A percentile compares a stretch with the other conserved stretches of the same genome.
Evolutionary conservation across 768 basidiomycete genomes (phyloP).

Genomic region (Amanita molliuscula): DNA sequence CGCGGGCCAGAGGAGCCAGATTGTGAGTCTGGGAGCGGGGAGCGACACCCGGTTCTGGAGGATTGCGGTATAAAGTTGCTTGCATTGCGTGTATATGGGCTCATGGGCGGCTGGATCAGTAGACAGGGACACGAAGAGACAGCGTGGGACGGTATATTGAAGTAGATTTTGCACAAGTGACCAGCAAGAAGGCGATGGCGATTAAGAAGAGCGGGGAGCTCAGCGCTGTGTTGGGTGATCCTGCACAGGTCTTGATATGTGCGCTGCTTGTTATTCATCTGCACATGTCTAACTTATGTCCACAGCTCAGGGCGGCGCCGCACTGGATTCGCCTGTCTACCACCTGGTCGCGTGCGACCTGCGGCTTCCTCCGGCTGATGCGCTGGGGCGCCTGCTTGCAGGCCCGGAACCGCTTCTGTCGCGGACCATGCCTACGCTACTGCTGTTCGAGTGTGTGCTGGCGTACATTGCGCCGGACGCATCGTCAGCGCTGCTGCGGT

Average conservation of each 20-base stretch:
- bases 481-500: constrained; percentile 51
- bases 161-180: constrained; percentile 84
- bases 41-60: constrained; percentile 97
- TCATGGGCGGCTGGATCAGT: constrained; percentile 13
- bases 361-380: constrained; percentile 40
- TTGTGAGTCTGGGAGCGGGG: constrained; percentile 91
- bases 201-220: constrained; percentile 61
- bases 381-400: constrained; percentile 30
- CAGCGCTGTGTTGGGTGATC: constrained; percentile 36
- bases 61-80: constrained; percentile 40
- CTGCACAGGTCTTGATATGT: constrained; percentile 34
- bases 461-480: constrained; percentile 68
- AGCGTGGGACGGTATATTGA: constrained; percentile 63
- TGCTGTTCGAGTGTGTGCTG: constrained; percentile 90
- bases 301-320: constrained; percentile 52
- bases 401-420: constrained; percentile 35
- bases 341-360: constrained; percentile 75
- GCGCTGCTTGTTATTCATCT: constrained; percentile 6
- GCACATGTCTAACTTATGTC: not conserved
- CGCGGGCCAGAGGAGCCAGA: constrained; percentile 53
- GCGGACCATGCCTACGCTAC: constrained; percentile 60
- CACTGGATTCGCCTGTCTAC: constrained; percentile 46
- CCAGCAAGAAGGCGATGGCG: constrained; percentile 71
- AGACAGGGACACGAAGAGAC: constrained; percentile 49
- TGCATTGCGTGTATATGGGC: not conserved